phyloP scores from a whole-genome alignment of 441 rosid genomes.

The Gossypium davidsonii region DNA sequence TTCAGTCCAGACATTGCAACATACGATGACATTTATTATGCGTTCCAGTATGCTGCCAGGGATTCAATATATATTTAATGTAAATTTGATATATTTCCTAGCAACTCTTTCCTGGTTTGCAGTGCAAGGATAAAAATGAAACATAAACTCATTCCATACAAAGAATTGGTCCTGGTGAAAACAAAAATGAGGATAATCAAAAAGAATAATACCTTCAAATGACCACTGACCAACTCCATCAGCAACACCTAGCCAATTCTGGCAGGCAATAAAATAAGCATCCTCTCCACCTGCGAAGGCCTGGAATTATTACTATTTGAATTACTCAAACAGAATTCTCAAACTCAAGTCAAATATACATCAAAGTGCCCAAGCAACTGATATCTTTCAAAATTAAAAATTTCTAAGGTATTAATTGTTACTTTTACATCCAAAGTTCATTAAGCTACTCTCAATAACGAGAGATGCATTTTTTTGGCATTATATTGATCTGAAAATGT shows the following conservation, averaged over 20 bases:
- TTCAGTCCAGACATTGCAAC: neutral
- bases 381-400: neutral
- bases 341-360: slow-evolving; percentile 10
- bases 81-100: neutral
- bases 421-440: neutral
- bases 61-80: neutral
- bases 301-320: slow-evolving; percentile 65
- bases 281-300: slow-evolving; percentile 83
- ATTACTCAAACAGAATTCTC: slow-evolving; percentile 38
- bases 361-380: neutral
- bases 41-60: neutral
- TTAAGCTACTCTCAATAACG: neutral
- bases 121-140: neutral
- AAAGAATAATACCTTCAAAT: slow-evolving; percentile 44
- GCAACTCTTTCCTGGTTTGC: neutral
- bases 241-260: slow-evolving; percentile 78
- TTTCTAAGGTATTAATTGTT: neutral
- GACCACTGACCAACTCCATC: slow-evolving; percentile 83
- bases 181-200: neutral
- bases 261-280: slow-evolving; percentile 50
- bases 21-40: neutral
- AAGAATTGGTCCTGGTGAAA: neutral
- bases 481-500: neutral
- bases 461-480: neutral
- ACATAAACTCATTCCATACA: neutral